These are phyloP conservation scores for Sphagnum contortum DNA, from an alignment of 225 moss, liverwort and hornwort genomes.

Conservation along the genomic window DNA sequence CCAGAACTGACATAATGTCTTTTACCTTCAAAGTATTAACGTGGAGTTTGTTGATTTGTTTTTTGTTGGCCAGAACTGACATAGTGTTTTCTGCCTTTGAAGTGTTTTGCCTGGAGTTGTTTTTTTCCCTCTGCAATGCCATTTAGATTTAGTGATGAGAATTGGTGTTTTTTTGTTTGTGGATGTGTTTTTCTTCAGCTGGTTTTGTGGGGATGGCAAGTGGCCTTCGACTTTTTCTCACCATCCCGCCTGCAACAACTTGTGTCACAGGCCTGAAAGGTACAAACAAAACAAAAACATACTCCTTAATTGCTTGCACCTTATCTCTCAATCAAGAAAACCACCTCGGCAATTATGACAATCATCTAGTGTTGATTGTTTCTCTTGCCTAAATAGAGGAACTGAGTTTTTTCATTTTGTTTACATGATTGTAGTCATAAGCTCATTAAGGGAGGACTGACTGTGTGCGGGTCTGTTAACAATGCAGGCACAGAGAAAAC, in stretches of 20 bases:
- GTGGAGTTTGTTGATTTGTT: no score
- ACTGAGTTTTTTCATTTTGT: no score
- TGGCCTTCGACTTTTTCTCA: constrained; percentile 31
- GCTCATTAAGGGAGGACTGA: not conserved
- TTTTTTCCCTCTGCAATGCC: no score
- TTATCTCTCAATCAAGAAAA: not conserved
- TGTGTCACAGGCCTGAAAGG: constrained; percentile 16
- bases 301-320: not conserved
- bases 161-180: no score
- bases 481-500: constrained; percentile 37
- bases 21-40: no score
- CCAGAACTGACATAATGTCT: no score
- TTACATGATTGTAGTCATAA: no score
- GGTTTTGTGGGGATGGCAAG: constrained; percentile 25
- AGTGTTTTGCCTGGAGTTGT: no score
- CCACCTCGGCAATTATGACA: not conserved
- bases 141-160: no score
- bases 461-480: not conserved
- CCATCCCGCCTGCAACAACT: constrained; percentile 16
- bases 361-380: not conserved
- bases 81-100: no score
- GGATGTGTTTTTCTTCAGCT: constrained; percentile 13
- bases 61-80: no score
- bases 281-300: not conserved
- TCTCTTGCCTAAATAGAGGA: no score